phyloP scores from a whole-genome alignment of 495 filamentous ascomycete genomes.

The Hypoxylon perforatum region DNA sequence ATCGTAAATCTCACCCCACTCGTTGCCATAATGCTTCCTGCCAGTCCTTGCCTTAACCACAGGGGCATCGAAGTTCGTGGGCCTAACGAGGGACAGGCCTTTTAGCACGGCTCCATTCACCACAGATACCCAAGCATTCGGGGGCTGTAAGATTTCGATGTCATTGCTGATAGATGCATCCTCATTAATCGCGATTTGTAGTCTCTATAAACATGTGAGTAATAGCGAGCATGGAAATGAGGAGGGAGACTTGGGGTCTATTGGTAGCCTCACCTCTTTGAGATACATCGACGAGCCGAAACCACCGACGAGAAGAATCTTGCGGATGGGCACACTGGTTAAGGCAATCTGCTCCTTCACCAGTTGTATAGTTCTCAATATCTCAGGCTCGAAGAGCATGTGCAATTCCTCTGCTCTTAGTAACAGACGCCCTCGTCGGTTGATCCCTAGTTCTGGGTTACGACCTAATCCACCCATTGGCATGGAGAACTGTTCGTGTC shows the following conservation, averaged over 20 bases:
- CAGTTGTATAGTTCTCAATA: constrained; percentile 66
- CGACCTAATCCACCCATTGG: constrained; percentile 48
- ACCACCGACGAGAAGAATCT: constrained; percentile 77
- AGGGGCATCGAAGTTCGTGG: constrained; percentile 50
- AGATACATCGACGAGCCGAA: constrained; percentile 77
- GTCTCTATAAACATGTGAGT: constrained; percentile 50
- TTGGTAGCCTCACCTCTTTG: constrained; percentile 23
- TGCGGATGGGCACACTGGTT: constrained; percentile 56
- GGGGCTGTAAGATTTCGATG: constrained; percentile 69
- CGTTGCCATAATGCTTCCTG: constrained; percentile 62
- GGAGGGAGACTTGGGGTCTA: neutral
- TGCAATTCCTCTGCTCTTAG: constrained; percentile 54
- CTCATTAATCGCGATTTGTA: constrained; percentile 53
- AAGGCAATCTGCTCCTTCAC: constrained; percentile 67
- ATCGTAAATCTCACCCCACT: constrained; percentile 44
- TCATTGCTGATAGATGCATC: constrained; percentile 8
- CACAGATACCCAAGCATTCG: constrained; percentile 67
- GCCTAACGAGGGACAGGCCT: constrained; percentile 51
- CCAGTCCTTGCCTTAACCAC: constrained; percentile 58
- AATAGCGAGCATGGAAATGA: no score
- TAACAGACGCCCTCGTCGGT: constrained; percentile 37
- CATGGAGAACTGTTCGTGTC: constrained; percentile 47
- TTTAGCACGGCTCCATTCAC: constrained; percentile 57
- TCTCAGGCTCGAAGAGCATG: constrained; percentile 67
- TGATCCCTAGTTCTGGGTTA: constrained; percentile 43